Percentiles rank a stretch among this genome's conserved stretches.
phyloP scores from a whole-genome alignment of 805 yeast species.

The Blastobotrys parvus region DNA sequence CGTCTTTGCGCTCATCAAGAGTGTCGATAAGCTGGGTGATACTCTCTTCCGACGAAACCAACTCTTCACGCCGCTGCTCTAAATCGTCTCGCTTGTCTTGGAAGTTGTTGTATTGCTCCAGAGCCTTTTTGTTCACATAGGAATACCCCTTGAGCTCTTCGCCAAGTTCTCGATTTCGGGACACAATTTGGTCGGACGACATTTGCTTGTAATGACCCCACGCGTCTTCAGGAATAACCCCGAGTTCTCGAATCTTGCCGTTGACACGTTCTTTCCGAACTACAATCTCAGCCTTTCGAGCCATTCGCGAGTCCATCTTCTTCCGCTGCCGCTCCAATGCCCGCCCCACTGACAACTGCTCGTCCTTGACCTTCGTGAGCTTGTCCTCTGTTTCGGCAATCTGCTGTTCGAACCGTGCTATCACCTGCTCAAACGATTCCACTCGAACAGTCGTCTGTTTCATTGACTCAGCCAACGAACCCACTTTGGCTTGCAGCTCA shows the following conservation, averaged over 20 bases:
- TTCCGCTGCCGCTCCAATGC: constrained; percentile 56
- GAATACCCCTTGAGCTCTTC: constrained; percentile 52
- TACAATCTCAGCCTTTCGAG: constrained; percentile 51
- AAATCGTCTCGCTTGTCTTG: constrained; percentile 64
- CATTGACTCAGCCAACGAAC: not conserved
- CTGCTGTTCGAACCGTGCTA: constrained; percentile 23
- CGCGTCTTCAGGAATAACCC: constrained; percentile 85
- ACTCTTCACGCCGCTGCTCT: constrained; percentile 54
- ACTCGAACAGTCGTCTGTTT: not conserved
- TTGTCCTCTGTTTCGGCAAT: constrained; percentile 14
- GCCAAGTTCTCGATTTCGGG: constrained; percentile 45
- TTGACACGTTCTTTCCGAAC: constrained; percentile 64
- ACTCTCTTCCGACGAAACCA: constrained; percentile 60
- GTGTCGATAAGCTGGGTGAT: constrained; percentile 63
- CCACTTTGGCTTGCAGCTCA: not conserved
- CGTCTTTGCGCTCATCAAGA: constrained; percentile 69
- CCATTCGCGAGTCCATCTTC: constrained; percentile 52
- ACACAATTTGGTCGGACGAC: constrained; percentile 45
- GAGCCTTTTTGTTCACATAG: constrained; percentile 83
- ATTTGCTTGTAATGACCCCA: constrained; percentile 41
- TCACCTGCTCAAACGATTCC: constrained; percentile 19
- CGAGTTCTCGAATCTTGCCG: constrained; percentile 68
- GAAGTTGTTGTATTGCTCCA: constrained; percentile 72
- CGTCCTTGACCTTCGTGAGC: constrained; percentile 44
- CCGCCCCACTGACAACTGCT: constrained; percentile 45